Evolutionary conservation across 768 basidiomycete species (phyloP).

Genomic region (Lactarius pseudohatsudake): DNA sequence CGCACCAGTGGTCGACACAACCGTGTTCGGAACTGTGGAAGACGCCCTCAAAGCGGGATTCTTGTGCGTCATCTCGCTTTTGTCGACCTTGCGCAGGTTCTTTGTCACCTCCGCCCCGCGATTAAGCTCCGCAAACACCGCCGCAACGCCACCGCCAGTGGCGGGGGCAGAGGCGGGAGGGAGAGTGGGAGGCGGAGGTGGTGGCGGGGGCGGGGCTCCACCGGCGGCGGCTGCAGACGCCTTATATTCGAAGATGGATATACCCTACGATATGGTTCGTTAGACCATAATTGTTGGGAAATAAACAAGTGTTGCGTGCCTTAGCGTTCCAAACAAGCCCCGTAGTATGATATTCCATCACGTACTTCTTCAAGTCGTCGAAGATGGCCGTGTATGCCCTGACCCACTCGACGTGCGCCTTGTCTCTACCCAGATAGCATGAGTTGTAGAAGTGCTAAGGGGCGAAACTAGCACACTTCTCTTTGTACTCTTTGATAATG

Average conservation of each 20-base stretch:
- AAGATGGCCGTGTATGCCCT: slow-evolving; percentile 65
- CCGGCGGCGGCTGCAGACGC: slow-evolving; percentile 37
- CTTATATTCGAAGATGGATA: slow-evolving; percentile 55
- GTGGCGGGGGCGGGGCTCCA: slow-evolving; percentile 51
- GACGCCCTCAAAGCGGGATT: slow-evolving; percentile 79
- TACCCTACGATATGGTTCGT: slow-evolving; percentile 44
- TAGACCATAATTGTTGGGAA: neutral
- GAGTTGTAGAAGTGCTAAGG: slow-evolving; percentile 1
- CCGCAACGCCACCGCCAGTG: slow-evolving; percentile 57
- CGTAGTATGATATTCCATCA: slow-evolving; percentile 81
- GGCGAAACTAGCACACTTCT: slow-evolving; percentile 59
- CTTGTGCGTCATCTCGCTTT: slow-evolving; percentile 98
- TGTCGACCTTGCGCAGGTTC: slow-evolving; percentile 89
- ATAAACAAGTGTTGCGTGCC: slow-evolving; percentile 39
- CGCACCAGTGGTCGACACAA: slow-evolving; percentile 28
- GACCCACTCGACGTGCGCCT: slow-evolving; percentile 88
- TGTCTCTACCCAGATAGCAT: slow-evolving; percentile 56
- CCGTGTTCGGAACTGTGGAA: slow-evolving; percentile 48
- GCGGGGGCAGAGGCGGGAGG: slow-evolving; percentile 35
- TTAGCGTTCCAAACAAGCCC: slow-evolving; percentile 88
- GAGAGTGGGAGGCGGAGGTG: slow-evolving; percentile 42
- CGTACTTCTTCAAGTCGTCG: slow-evolving; percentile 79
- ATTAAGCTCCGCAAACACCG: slow-evolving; percentile 90
- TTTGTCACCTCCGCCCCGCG: slow-evolving; percentile 88
- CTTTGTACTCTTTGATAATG: slow-evolving; percentile 90